These are phyloP conservation scores for Arxiozyma bovina DNA, from an alignment of 1,139 yeast species.

Conservation along the genomic window DNA sequence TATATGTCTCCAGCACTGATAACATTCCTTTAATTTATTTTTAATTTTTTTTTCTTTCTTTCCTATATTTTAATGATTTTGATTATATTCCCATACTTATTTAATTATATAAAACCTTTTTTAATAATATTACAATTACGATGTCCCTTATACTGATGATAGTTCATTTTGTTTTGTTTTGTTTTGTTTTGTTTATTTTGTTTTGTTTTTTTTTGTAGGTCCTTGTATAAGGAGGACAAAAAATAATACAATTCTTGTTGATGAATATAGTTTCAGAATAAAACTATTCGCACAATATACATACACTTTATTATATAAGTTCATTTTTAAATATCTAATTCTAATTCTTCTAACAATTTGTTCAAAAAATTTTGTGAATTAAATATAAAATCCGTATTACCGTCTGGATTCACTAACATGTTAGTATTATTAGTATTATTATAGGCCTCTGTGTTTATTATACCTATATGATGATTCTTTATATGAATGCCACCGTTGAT, in stretches of 20 bases:
- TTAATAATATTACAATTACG: no score
- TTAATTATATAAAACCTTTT: no score
- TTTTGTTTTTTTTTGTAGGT: no score
- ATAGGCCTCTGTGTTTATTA: neutral
- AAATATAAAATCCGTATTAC: slow-evolving; percentile 4
- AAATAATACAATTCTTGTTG: no score
- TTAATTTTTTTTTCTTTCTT: no score
- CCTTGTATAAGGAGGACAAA: no score
- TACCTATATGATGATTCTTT: neutral
- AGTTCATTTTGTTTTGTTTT: neutral
- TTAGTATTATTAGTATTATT: neutral
- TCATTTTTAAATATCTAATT: neutral
- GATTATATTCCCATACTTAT: neutral
- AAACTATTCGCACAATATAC: no score
- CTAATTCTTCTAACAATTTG: slow-evolving; percentile 13
- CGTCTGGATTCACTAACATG: neutral
- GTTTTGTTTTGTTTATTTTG: no score
- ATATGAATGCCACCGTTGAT: neutral
- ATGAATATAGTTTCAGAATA: no score
- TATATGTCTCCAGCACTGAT: neutral
- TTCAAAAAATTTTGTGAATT: slow-evolving; percentile 13
- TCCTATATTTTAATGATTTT: neutral
- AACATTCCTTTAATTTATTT: neutral
- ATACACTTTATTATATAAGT: no score
- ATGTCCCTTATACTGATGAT: no score